Conservation (phyloP, 306 rosid genomes). For the Glycyrrhiza uralensis region DNA sequence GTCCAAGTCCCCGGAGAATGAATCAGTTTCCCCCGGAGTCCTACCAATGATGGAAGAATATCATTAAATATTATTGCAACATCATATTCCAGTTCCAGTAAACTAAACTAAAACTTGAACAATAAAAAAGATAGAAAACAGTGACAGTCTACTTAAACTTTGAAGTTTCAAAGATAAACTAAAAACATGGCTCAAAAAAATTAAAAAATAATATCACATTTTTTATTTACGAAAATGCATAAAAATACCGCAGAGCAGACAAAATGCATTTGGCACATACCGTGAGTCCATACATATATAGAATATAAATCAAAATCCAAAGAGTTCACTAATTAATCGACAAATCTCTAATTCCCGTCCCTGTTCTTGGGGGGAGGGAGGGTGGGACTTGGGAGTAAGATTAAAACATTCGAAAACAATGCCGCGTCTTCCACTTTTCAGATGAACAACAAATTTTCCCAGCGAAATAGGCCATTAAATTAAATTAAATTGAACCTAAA, state of each 20-base stretch:
- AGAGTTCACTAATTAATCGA: background rate
- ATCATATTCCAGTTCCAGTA: constrained; percentile 27
- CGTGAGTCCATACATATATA: background rate
- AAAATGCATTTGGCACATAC: background rate
- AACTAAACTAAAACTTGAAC: background rate
- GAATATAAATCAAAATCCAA: constrained; percentile 3
- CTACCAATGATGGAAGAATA: constrained; percentile 42
- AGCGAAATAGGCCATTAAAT: background rate
- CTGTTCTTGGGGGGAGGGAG: background rate
- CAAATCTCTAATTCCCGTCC: background rate
- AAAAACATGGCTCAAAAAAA: background rate
- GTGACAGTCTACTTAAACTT: background rate
- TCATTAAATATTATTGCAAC: constrained; percentile 17
- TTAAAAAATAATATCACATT: background rate
- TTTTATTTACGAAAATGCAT: background rate
- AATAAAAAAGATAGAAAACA: background rate
- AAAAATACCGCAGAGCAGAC: constrained; percentile 9
- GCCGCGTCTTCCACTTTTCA: background rate
- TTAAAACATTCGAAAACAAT: background rate
- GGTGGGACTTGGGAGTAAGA: too few species aligned
- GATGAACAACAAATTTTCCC: background rate
- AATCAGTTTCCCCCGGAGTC: constrained; percentile 74
- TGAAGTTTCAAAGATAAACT: background rate
- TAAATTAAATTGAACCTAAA: constrained; percentile 16
- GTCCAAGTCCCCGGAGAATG: constrained; percentile 61